Base-by-base conservation (phyloP, 257 asterid species). In the Solanum corneliomulleri region DNA sequence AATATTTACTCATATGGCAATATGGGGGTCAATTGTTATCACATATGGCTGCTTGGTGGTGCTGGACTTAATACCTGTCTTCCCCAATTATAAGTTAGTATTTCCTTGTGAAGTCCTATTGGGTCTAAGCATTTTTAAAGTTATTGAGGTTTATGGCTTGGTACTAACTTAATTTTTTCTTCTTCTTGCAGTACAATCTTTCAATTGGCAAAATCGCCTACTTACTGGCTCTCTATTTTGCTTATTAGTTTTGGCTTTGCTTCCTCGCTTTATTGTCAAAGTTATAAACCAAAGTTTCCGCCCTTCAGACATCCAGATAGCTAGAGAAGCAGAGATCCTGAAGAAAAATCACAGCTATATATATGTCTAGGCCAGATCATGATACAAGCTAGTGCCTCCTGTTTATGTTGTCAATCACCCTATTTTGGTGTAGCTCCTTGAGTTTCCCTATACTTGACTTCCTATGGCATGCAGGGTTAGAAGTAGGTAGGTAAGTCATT, bases 241-340 rank as follows among this genome's bases (percentile, higher is more conserved):
- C 98, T 95, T 29, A 93, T 95, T 84, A 88, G 93, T 93, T 87
- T 83, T 95, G 83, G 99, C 95, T 89, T 91, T 97, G 94, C 98
- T 96, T 85, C 99, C 99, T 71, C 98, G 98, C 83, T 96, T 97
- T 90, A 87, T 94, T 86, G 87, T 92, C 88, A 94, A 96, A 89
- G 98, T 90, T 90, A 88, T 92, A 91, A 87, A 74, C 86, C 98
- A 95, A 93, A 93, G 88, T 69, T 95, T 95, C 93, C 89, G 98
- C 94, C 99, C 99, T 78, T 93, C 98, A 68, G 99, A 96, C 91
- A 95, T 95, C 89, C 97, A 93, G 91, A 95, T 97, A 72, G 98
- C 99, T 82, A 96, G 99, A 92, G 99, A 96, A 91, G 96, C 97
- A 82, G 99, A 97, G 92, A 89, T 92, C 88, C 92, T 95, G 90